Evolutionary conservation across 805 yeast genomes (phyloP), one percentile per base, ranked within the genome.

Genomic region (Nadsonia fulvescens): DNA sequence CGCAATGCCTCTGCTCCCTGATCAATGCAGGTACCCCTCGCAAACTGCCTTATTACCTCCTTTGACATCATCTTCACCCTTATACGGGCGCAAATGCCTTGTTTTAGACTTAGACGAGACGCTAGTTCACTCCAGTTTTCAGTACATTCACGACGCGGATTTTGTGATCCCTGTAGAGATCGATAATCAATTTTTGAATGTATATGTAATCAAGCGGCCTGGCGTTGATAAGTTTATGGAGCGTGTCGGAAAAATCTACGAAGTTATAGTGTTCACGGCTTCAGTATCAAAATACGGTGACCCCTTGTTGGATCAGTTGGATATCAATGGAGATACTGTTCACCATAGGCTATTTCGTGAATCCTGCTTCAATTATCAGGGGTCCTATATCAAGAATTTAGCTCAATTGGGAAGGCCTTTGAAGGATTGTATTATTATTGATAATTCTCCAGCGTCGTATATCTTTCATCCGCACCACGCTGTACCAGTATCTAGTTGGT

Each of bases 381-480:
- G 95, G 10, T 86, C 81, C 51, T 89, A 78, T 49, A 81, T 89
- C 47, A 89, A 89, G 54, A 86, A 89, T 47, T 59, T 89, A 38
- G 72, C 93, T 5, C 95, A 81, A 49, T 69, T 89, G 39, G 99
- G 99, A 8, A 63, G 99, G 42, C 94, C 94, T 3, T 56, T 89
- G 34, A 54, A 64, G 30, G 92, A 82, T 37, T 58, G 76, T 22
- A 82, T 89, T 31, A 89, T 89, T 37, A 70, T 89, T 37, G 99
- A 89, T 56, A 89, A 89, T 51, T 83, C 96, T 3, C 96, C 99
- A 1, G 93, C 96, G 3, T 79, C 94, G n/a, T 89, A 89, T 51
- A 72, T 86, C 30, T 78, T 89, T 60, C 96, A 89, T 47, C 99
- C 98, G 12, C 92, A 81, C 49, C 94, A 89, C 54, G 92, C 96